Evolutionary conservation across 2,329 filamentous ascomycete genomes (phyloP), one percentile per base, ranked within the genome.

Genomic region (Sclerotinia glacialis): DNA sequence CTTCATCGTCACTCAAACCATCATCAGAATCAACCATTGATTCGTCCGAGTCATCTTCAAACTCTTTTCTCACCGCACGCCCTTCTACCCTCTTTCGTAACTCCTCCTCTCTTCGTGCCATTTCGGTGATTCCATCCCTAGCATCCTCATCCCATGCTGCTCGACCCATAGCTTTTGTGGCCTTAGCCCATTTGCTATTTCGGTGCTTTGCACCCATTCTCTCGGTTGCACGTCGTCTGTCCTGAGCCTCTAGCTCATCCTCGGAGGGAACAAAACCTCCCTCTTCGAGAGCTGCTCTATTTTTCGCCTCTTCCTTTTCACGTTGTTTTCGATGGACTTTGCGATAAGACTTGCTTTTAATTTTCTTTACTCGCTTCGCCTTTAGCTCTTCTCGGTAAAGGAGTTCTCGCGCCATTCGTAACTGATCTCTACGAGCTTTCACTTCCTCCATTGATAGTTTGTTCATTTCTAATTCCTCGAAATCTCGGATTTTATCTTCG

Each of bases 321-420:
- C 86, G 82, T 75, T 90, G 91, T 76, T 90, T 97, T 47, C 94
- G 88, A 78, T 98, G 94, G 18, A 98, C 89, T 54, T 93, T 89
- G 65, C 94, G 91, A 77, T 96, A 99, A 0, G 93, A 86, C 78
- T 97, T 99, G 77, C 91, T 96, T 83, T 99, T 99, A 80, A 99
- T 99, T 82, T 98, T 98, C 81, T 97, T 97, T 79, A 99, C 92
- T 31, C 95, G 89, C 79, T 93, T 96, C 9, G 93, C 86, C 66
- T 93, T 89, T 53, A 93, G 89, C 74, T 96, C 90, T 78, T 98
- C 94, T 14, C 93, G 86, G 73, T 96, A 97, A 71, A 94, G 84
- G 9, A 97, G 80, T 74, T 98, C 94, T 71, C 95, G 85, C 70
- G 91, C 88, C 77, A 88, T 88, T 16, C 95, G 88, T 66, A 94